Evolutionary conservation across 1,284 basidiomycete genomes (phyloP), one percentile per base, ranked within the genome.

Genomic region (Apiotrichum brassicae): DNA sequence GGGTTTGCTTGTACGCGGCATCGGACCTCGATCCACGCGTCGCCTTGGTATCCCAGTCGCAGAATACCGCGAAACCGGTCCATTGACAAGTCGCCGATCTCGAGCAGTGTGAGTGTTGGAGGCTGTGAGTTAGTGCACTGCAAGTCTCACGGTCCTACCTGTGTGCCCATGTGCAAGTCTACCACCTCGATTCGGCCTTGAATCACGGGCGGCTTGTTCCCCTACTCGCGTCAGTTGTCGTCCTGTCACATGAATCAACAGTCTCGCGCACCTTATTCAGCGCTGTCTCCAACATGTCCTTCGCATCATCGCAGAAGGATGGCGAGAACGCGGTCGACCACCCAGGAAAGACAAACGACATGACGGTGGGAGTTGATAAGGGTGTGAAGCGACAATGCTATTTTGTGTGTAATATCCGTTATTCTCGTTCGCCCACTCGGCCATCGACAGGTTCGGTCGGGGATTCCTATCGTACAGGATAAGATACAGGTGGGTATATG

Each of bases 41-140:
- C 93, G 8, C 95, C 95, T 18, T 86, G 79, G 70, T 99, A 99
- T 3, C 91, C 94, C 34, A 99, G 77, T 46, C 93, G 82, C 68
- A 99, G 94, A 67, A 98, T 98, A 28, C 95, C 95, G 41, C 95
- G 81, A 71, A 99, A 99, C 62, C 95, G 89, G 65, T 97, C 93
- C 59, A 83, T 80, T 20, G 92, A 93, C 46, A 99, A 80, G 72
- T 98, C 95, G 20, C 95, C 95, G 62, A 99, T 97, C 68, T 98
- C 94, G 39, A 95, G 83, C 62, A 99, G 87, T 68, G 97, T 93
- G 19, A 99, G 80, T 58, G 97, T 94, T 37, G 95, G 95, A 19
- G 95, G 94, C 90, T 92, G 60, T 19, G 3, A 6, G 30, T 46
- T 7, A 32, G 25, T 23, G 24, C 4, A 23, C 13, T 14, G 24